These are phyloP conservation scores for Lichtheimia ramosa DNA, from an alignment of 371 early-diverging fungal species.

Conservation along the genomic window DNA sequence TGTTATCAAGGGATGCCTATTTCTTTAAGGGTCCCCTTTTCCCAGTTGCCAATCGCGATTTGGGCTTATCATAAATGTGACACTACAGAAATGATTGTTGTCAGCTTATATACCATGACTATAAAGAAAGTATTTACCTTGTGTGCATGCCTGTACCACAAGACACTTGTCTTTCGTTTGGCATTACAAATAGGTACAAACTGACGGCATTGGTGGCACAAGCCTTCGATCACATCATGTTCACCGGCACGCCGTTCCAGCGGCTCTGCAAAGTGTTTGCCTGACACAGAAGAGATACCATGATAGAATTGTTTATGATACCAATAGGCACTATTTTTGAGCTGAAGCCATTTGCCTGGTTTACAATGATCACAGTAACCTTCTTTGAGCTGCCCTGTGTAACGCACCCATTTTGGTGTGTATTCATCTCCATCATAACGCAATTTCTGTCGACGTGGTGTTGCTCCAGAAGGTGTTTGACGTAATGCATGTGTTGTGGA, in stretches of 20 bases:
- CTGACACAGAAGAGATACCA: conserved; percentile 83
- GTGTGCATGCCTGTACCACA: conserved; percentile 87
- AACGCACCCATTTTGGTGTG: conserved; percentile 87
- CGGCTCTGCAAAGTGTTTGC: conserved; percentile 71
- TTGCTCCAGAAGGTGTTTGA: conserved; percentile 18
- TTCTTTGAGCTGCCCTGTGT: conserved; percentile 77
- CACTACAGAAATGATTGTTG: conserved; percentile 8
- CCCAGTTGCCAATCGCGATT: conserved; percentile 18
- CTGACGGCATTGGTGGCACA: conserved; percentile 77
- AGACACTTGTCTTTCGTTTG: conserved; percentile 70
- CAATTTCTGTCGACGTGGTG: conserved; percentile 63
- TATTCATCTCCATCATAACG: conserved; percentile 79
- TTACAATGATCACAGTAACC: conserved; percentile 86
- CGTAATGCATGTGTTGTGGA: background rate
- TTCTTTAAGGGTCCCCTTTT: too few relatives aligned
- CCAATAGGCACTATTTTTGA: conserved; percentile 94
- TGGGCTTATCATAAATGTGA: conserved; percentile 29
- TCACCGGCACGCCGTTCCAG: conserved; percentile 59
- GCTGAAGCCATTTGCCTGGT: conserved; percentile 88
- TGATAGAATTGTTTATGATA: conserved; percentile 84
- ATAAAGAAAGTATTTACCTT: conserved; percentile 33
- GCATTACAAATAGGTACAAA: conserved; percentile 74
- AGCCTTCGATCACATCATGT: conserved; percentile 64
- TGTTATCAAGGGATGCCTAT: too few relatives aligned
- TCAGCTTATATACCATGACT: background rate